These are phyloP conservation scores for Oenanthe sinensis DNA, from an alignment of 129 eudicot genomes.

Conservation along the genomic window DNA sequence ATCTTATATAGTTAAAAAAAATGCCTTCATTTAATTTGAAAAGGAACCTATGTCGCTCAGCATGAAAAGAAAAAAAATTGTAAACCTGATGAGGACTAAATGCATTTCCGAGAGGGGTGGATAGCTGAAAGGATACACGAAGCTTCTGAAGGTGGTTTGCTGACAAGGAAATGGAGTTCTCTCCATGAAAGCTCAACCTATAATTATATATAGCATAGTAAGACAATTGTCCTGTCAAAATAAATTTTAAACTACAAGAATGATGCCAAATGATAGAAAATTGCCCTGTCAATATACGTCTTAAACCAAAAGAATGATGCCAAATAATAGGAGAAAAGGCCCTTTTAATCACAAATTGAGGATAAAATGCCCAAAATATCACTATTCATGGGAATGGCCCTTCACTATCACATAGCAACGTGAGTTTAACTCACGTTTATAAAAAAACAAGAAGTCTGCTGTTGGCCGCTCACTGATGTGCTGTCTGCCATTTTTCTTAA, in stretches of 20 bases:
- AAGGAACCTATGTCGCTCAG: not conserved
- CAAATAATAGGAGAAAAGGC: not conserved
- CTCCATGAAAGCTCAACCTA: constrained; percentile 65
- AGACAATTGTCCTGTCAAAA: not conserved
- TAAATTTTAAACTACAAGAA: not conserved
- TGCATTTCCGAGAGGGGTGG: constrained; percentile 57
- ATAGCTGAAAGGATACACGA: constrained; percentile 56
- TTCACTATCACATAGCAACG: too few relatives aligned
- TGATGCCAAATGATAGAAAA: not conserved
- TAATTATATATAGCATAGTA: constrained; percentile 7
- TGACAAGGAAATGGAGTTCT: constrained; percentile 48
- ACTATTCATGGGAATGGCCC: too few relatives aligned
- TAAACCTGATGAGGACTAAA: constrained; percentile 93
- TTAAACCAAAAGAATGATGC: not conserved
- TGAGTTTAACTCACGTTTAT: too few relatives aligned
- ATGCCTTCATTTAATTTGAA: constrained; percentile 1
- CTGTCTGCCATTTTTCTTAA: too few relatives aligned
- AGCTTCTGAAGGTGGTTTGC: constrained; percentile 98
- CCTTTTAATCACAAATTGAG: too few relatives aligned
- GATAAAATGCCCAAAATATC: too few relatives aligned
- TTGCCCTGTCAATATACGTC: not conserved
- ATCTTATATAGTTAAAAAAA: constrained; percentile 5
- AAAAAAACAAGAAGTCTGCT: too few relatives aligned
- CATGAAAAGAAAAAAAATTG: constrained; percentile 8
- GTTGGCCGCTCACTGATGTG: too few relatives aligned